A percentile compares a stretch with the other conserved stretches of the same genome.
phyloP scores from a whole-genome alignment of 345 rosid genomes.

The Hibiscus syriacus region DNA sequence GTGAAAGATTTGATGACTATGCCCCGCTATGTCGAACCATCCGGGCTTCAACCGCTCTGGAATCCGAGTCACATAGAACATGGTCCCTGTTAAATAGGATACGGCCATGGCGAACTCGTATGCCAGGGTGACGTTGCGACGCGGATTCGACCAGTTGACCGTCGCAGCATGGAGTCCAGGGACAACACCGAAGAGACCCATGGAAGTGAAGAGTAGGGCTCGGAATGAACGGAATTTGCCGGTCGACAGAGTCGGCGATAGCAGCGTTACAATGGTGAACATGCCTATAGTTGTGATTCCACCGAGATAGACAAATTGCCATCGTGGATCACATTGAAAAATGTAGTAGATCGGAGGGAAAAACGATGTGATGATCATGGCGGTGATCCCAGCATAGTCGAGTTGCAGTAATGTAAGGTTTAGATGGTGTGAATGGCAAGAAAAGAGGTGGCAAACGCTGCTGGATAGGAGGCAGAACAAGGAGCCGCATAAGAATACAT shows the following conservation, averaged over 20 bases:
- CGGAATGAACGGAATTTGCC: slow-evolving; percentile 54
- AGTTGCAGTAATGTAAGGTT: slow-evolving; percentile 54
- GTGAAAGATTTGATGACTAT: slow-evolving; percentile 90
- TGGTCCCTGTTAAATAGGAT: slow-evolving; percentile 66
- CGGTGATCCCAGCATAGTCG: slow-evolving; percentile 67
- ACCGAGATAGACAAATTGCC: slow-evolving; percentile 68
- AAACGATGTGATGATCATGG: slow-evolving; percentile 90
- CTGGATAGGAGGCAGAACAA: slow-evolving; percentile 83
- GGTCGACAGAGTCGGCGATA: slow-evolving; percentile 53
- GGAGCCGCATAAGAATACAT: slow-evolving; percentile 66
- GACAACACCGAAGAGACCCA: slow-evolving; percentile 71
- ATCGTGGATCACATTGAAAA: slow-evolving; percentile 69
- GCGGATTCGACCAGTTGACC: slow-evolving; percentile 79
- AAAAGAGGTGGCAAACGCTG: slow-evolving; percentile 80
- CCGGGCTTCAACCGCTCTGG: slow-evolving; percentile 87
- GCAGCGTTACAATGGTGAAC: slow-evolving; percentile 65
- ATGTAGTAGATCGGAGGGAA: slow-evolving; percentile 86
- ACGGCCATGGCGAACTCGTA: slow-evolving; percentile 74
- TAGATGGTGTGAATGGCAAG: slow-evolving; percentile 62
- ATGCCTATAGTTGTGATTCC: slow-evolving; percentile 70
- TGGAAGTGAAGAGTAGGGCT: slow-evolving; percentile 59
- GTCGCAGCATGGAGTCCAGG: slow-evolving; percentile 55
- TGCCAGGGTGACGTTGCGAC: slow-evolving; percentile 42
- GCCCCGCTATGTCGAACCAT: slow-evolving; percentile 79
- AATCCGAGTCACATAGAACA: slow-evolving; percentile 57